phyloP scores from a whole-genome alignment of 2,329 filamentous ascomycete genomes.

The Knufia petricola region DNA sequence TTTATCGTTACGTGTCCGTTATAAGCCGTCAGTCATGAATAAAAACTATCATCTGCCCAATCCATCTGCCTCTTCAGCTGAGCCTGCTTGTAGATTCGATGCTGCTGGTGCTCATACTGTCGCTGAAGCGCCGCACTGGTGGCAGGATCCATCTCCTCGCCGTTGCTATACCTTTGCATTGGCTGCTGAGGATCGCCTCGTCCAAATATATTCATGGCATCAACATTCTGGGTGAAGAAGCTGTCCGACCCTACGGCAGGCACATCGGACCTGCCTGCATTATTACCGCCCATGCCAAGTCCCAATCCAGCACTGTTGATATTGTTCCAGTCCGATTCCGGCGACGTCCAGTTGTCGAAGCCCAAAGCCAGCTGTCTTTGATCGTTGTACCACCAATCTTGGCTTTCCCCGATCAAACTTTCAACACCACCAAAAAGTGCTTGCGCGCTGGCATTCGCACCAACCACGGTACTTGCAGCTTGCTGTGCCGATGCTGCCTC shows the following conservation, averaged over 20 bases:
- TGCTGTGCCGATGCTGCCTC: conserved; percentile 19
- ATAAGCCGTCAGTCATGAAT: background rate
- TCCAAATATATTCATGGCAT: background rate
- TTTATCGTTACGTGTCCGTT: too few species aligned
- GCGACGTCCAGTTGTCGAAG: conserved; percentile 50
- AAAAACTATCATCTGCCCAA: conserved; percentile 1
- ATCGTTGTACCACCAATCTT: conserved; percentile 57
- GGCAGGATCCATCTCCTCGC: background rate
- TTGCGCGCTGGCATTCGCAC: conserved; percentile 35
- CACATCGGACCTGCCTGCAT: background rate
- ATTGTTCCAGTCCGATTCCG: conserved; percentile 16
- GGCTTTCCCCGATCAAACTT: conserved; percentile 51
- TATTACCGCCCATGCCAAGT: background rate
- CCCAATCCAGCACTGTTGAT: conserved; percentile 3
- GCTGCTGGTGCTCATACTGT: conserved; percentile 2
- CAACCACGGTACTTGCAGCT: conserved; percentile 18
- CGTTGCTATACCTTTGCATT: background rate
- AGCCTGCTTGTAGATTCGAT: background rate
- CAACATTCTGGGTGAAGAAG: background rate
- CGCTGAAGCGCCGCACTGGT: background rate
- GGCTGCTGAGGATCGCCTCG: background rate
- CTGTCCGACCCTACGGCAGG: background rate
- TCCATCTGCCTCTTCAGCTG: conserved; percentile 5
- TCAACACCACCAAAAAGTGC: conserved; percentile 52
- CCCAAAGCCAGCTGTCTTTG: conserved; percentile 51